Evolutionary conservation across 2,329 filamentous ascomycete genomes (phyloP), one percentile per base, ranked within the genome.

Genomic region (Daldinia sp.): DNA sequence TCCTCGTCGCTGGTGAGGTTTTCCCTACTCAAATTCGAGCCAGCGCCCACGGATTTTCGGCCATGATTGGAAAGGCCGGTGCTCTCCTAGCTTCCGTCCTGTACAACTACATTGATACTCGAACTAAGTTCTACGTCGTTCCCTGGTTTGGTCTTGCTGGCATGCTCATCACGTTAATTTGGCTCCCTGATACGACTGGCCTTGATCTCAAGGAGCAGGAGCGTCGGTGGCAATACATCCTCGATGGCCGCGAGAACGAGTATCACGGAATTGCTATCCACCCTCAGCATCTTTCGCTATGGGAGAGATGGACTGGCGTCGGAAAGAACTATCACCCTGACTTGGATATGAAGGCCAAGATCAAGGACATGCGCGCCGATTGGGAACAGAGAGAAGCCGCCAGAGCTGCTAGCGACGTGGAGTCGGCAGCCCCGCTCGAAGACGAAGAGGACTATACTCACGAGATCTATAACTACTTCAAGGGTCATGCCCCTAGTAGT

Each of bases 171-270:
- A 98, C 94, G 48, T 90, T 84, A 73, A 73, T 97, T 75, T 98
- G 93, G 87, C 90, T 98, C 35, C 95, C 95, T n/a, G 95, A 98
- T 79, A 98, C 95, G 75, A 98, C 94, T 9, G 95, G 95, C 63
- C 91, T 98, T 42, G 95, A 98, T 79, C 89, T 98, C 70, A 97
- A 97, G 86, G 95, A 98, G 82, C 94, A 98, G 83, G 95, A 98
- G 83, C 92, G 95, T 72, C 90, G 95, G 76, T 98, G 95, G 94
- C 82, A 86, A 63, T 98, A 91, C 82, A 93, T 98, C 79, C 91
- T 93, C 67, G 85, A 88, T 2, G 94, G 93, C 69, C 89, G 89
- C 67, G 90, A 90, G 73, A 70, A 89, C 33, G 93, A 98, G 55
- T 98, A 98, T 84, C 94, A 97, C 82, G 95, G 95, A 73, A 90